Percentiles rank a stretch among this genome's conserved stretches.
These are phyloP conservation scores for Xylaria nigripes DNA, from an alignment of 495 filamentous ascomycete genomes.

Conservation along the genomic window DNA sequence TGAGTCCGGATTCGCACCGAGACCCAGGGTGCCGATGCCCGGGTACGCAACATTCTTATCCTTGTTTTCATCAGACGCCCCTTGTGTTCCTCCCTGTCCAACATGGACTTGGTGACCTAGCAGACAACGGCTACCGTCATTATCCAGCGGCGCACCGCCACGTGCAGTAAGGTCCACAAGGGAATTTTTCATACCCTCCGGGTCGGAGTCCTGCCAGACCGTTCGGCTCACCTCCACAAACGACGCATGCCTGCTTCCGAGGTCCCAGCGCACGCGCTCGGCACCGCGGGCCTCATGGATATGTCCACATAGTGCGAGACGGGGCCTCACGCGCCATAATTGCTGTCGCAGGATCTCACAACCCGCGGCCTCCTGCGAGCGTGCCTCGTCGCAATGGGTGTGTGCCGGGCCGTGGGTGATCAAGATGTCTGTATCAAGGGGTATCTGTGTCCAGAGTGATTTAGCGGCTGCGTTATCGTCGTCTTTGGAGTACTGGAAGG, in stretches of 20 bases:
- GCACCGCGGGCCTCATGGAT: slow-evolving; percentile 62
- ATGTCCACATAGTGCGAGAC: slow-evolving; percentile 82
- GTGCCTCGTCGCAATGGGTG: slow-evolving; percentile 64
- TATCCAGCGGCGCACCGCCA: slow-evolving; percentile 27
- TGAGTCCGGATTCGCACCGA: slow-evolving; percentile 30
- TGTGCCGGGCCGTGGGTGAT: slow-evolving; percentile 77
- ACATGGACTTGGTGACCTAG: neutral
- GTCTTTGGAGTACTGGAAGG: slow-evolving; percentile 56
- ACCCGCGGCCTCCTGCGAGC: slow-evolving; percentile 40
- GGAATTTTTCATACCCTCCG: slow-evolving; percentile 33
- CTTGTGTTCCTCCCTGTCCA: neutral
- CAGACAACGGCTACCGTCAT: slow-evolving; percentile 18
- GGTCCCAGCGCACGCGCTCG: slow-evolving; percentile 51
- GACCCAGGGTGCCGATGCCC: slow-evolving; percentile 26
- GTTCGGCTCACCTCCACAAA: slow-evolving; percentile 20
- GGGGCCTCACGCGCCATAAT: slow-evolving; percentile 68
- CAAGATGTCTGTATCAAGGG: slow-evolving; percentile 65
- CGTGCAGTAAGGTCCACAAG: slow-evolving; percentile 35
- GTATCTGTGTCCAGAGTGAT: slow-evolving; percentile 52
- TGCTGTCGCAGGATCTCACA: slow-evolving; percentile 64
- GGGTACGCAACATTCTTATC: slow-evolving; percentile 10
- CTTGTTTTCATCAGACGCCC: neutral
- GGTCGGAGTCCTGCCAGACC: slow-evolving; percentile 35
- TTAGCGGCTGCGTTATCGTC: slow-evolving; percentile 28
- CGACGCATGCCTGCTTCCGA: slow-evolving; percentile 16